A percentile compares a stretch with the other conserved stretches of the same genome.
phyloP scores from a whole-genome alignment of 257 asterid genomes.

The Nicotiana sylvestris region DNA sequence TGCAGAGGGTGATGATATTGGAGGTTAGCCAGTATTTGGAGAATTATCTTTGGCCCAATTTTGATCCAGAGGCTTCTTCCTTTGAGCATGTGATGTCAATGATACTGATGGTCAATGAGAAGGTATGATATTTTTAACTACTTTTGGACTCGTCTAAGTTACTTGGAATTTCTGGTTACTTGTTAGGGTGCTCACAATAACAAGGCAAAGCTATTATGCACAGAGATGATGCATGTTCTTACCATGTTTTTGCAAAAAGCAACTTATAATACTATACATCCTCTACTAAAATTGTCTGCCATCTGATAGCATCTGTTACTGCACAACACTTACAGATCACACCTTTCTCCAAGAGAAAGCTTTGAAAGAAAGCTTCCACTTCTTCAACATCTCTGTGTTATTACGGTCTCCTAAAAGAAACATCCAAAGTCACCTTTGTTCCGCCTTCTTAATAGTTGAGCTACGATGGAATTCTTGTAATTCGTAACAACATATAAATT shows the following conservation, averaged over 20 bases:
- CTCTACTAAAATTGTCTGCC: not conserved
- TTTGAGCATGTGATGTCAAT: slow-evolving; percentile 98
- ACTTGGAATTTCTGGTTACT: not conserved
- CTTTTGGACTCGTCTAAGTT: not conserved
- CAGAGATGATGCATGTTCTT: not conserved
- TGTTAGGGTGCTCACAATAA: not conserved
- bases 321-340: not conserved
- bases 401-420: not conserved
- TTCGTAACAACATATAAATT: not conserved
- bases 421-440: not conserved
- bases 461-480: not conserved
- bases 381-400: not conserved
- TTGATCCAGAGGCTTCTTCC: slow-evolving; percentile 74
- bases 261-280: not conserved
- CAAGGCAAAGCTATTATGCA: not conserved
- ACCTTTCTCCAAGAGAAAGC: not conserved
- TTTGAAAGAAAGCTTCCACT: not conserved
- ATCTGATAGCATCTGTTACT: not conserved
- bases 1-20: slow-evolving; percentile 97
- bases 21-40: slow-evolving; percentile 98
- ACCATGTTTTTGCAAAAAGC: not conserved
- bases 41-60: slow-evolving; percentile 95
- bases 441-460: not conserved
- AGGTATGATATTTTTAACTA: slow-evolving; percentile 40
- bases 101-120: slow-evolving; percentile 97